A percentile compares a stretch with the other conserved stretches of the same genome.
Evolutionary conservation across 306 rosid species (phyloP).

Genomic region (Dryas alaskensis): DNA sequence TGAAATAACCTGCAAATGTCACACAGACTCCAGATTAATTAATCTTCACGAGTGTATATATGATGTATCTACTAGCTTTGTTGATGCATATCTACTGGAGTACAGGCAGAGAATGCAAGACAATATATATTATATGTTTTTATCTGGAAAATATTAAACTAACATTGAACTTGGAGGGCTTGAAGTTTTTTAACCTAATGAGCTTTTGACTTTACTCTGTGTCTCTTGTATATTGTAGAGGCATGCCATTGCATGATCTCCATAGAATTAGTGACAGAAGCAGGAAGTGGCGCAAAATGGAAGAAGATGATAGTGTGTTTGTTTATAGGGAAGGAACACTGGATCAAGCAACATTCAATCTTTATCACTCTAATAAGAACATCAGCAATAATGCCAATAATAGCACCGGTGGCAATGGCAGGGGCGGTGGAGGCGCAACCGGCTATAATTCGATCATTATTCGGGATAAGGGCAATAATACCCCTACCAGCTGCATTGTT

Average conservation of each 20-base stretch:
- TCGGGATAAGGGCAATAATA: slow-evolving; percentile 22
- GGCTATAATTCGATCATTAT: slow-evolving; percentile 5
- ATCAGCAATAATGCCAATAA: background rate
- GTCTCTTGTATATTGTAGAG: slow-evolving; percentile 21
- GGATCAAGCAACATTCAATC: slow-evolving; percentile 34
- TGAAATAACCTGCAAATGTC: slow-evolving; percentile 23
- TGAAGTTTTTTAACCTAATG: background rate
- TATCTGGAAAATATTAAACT: background rate
- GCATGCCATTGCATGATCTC: slow-evolving; percentile 42
- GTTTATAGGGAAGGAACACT: slow-evolving; percentile 57
- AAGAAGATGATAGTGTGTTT: slow-evolving; percentile 39
- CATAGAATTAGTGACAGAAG: slow-evolving; percentile 32
- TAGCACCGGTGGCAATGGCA: background rate
- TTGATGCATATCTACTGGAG: slow-evolving; percentile 17
- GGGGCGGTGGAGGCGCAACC: no score
- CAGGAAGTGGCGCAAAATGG: slow-evolving; percentile 49
- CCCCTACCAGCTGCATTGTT: slow-evolving; percentile 30
- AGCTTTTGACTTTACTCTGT: background rate
- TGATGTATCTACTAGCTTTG: background rate
- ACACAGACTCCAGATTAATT: background rate
- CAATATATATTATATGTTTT: slow-evolving; percentile 3
- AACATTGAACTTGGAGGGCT: slow-evolving; percentile 6
- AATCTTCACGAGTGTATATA: background rate
- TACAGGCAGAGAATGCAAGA: background rate
- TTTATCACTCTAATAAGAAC: slow-evolving; percentile 32